A percentile compares a stretch with the other conserved stretches of the same genome.
phyloP scores from a whole-genome alignment of 1,139 yeast genomes.

The Maudiozyma humilis region DNA sequence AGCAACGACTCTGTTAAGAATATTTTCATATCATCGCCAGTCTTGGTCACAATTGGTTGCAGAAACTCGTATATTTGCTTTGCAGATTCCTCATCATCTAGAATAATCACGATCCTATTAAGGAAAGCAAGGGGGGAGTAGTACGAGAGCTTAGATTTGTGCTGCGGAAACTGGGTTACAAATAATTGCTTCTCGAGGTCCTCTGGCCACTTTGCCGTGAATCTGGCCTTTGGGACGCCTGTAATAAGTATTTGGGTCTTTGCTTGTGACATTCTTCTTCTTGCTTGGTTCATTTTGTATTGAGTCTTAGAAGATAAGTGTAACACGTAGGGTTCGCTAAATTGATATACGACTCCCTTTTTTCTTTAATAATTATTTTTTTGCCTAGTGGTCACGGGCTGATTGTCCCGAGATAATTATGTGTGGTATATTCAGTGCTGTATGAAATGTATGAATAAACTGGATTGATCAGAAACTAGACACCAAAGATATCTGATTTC shows the following conservation, averaged over 20 bases:
- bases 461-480: too few relatives aligned
- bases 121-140: slow-evolving; percentile 29
- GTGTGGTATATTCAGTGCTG: too few relatives aligned
- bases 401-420: too few relatives aligned
- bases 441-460: too few relatives aligned
- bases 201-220: slow-evolving; percentile 24
- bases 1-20: slow-evolving; percentile 27
- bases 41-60: slow-evolving; percentile 8
- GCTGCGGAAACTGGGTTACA: slow-evolving; percentile 18
- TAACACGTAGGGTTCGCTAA: background rate
- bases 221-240: slow-evolving; percentile 23
- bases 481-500: too few relatives aligned
- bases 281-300: background rate
- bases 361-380: too few relatives aligned
- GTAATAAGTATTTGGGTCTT: slow-evolving; percentile 27
- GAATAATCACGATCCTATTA: slow-evolving; percentile 26
- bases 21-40: slow-evolving; percentile 14
- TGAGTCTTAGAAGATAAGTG: background rate
- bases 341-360: background rate
- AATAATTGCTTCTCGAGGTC: slow-evolving; percentile 21
- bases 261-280: slow-evolving; percentile 6
- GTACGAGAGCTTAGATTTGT: slow-evolving; percentile 19
- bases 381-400: background rate
- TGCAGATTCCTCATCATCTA: slow-evolving; percentile 22
- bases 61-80: slow-evolving; percentile 18